Base-by-base conservation (phyloP, 2,329 filamentous ascomycete species). In the Xylariaceae sp. region DNA sequence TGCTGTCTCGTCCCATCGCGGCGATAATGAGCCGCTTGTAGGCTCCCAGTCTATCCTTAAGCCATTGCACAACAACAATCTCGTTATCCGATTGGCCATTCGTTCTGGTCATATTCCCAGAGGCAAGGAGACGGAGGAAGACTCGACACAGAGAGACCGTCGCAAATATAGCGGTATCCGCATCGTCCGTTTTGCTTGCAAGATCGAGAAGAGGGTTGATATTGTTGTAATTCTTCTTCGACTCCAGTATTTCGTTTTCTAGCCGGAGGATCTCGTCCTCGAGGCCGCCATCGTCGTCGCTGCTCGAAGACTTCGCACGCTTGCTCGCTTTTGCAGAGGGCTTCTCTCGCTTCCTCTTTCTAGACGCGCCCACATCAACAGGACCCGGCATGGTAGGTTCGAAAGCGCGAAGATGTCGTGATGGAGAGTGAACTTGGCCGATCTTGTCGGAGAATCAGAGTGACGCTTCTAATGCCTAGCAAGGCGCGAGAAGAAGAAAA, bases 221-320 rank as follows among this genome's bases (percentile, higher is more conserved):
- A 54, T 94, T 87, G 67, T 94, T 94, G 69, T 93, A 94, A 61
- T 94, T 76, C 58, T 88, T 86, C 52, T 79, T 83, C 31, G 88
- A 94, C 58, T 92, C 80, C 41, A 88, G 63, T 35, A 96, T 88
- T 37, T 84, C 80, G 43, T 76, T 70, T 63, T 95, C 89, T 35
- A 95, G 72, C 34, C 76, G 63, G 26, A 90, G 62, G 38, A 94
- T 84, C 42, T 77, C 72, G 36, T 74, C 69, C 53, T 81, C 73
- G 29, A 66, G 57, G 52, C 78, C 72, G 41, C 71, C 63, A 37
- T 58, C 52, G 26, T 59, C 60, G 42, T 67, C 63, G 49, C 62
- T 59, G 58, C 60, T 61, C 41, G 72, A 60, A 35, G 67, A 62
- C 42, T 68, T 67, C 12, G 64, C 52, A 38, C 69, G 65, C 52